phyloP scores from a whole-genome alignment of 352 stramenopile species.

The Phytopythium kandeliae region DNA sequence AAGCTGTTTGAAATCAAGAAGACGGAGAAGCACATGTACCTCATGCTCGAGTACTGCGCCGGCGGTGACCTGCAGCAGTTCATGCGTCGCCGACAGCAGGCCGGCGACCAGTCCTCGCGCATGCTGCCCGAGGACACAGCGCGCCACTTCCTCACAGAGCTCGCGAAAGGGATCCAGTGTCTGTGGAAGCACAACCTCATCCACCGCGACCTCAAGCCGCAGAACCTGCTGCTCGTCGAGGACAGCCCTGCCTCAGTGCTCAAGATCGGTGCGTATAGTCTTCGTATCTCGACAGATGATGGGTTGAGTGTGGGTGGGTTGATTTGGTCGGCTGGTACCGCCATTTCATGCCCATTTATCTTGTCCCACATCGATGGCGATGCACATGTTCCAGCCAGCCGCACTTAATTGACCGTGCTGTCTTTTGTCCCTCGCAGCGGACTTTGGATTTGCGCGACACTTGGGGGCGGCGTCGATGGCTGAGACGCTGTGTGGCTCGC shows the following conservation, averaged over 20 bases:
- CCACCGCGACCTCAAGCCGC: conserved; percentile 98
- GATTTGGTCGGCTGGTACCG: too few relatives aligned
- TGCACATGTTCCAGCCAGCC: too few relatives aligned
- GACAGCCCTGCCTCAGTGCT: conserved; percentile 43
- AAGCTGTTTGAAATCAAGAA: conserved; percentile 96
- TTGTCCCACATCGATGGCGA: too few relatives aligned
- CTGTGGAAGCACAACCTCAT: conserved; percentile 73
- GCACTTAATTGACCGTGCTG: too few relatives aligned
- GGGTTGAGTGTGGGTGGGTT: neutral
- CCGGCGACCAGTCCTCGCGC: neutral
- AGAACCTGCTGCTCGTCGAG: conserved; percentile 91
- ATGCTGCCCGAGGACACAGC: conserved; percentile 33
- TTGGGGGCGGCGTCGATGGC: conserved; percentile 89
- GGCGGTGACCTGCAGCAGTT: conserved; percentile 95
- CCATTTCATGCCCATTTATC: too few relatives aligned
- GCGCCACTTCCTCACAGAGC: conserved; percentile 56
- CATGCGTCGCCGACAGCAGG: conserved; percentile 68
- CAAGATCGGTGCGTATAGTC: conserved; percentile 48
- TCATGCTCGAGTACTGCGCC: conserved; percentile 95
- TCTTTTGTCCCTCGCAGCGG: too few relatives aligned
- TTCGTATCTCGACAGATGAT: neutral
- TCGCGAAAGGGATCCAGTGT: conserved; percentile 69
- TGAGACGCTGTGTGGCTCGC: conserved; percentile 94
- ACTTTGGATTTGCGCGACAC: conserved; percentile 97
- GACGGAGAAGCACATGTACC: conserved; percentile 93